Percentiles rank a stretch among this genome's conserved stretches.
phyloP scores from a whole-genome alignment of 2,329 filamentous ascomycete genomes.

The Colletotrichum tabaci region DNA sequence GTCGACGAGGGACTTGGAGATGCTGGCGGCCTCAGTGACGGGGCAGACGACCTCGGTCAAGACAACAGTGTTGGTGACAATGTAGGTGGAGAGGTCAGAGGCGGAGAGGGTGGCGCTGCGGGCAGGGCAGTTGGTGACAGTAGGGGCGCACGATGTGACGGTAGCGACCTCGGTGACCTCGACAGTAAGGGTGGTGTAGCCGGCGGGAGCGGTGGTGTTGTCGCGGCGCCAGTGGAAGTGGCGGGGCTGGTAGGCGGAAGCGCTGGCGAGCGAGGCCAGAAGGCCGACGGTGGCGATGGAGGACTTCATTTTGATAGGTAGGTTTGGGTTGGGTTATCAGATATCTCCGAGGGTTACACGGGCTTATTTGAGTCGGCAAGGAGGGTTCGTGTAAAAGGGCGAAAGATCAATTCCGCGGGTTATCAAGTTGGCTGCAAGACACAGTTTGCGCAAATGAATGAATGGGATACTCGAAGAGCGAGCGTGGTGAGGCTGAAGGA shows the following conservation, averaged over 20 bases:
- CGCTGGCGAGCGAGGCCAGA: slow-evolving; percentile 59
- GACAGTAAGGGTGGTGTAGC: slow-evolving; percentile 62
- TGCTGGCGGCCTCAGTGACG: slow-evolving; percentile 56
- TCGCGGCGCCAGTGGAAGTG: slow-evolving; percentile 49
- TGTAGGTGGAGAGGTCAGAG: slow-evolving; percentile 51
- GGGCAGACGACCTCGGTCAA: slow-evolving; percentile 63
- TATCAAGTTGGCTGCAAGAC: slow-evolving; percentile 41
- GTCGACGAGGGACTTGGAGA: slow-evolving; percentile 58
- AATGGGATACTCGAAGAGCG: slow-evolving; percentile 36
- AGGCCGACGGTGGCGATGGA: slow-evolving; percentile 59
- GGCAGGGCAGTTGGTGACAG: slow-evolving; percentile 70
- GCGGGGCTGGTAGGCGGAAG: slow-evolving; percentile 57
- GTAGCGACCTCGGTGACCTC: slow-evolving; percentile 69
- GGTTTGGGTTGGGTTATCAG: slow-evolving; percentile 4
- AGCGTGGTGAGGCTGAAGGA: slow-evolving; percentile 40
- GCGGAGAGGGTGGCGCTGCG: slow-evolving; percentile 54
- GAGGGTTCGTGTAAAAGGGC: slow-evolving; percentile 32
- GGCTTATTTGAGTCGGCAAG: slow-evolving; percentile 20
- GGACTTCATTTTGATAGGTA: slow-evolving; percentile 63
- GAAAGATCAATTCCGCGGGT: slow-evolving; percentile 44
- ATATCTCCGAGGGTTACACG: slow-evolving; percentile 22
- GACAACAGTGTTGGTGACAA: slow-evolving; percentile 57
- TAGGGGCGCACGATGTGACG: slow-evolving; percentile 71
- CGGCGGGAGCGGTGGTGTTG: slow-evolving; percentile 43
- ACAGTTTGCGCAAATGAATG: slow-evolving; percentile 43